Evolutionary conservation across 768 basidiomycete species (phyloP).

Genomic region (Trametes maxima): DNA sequence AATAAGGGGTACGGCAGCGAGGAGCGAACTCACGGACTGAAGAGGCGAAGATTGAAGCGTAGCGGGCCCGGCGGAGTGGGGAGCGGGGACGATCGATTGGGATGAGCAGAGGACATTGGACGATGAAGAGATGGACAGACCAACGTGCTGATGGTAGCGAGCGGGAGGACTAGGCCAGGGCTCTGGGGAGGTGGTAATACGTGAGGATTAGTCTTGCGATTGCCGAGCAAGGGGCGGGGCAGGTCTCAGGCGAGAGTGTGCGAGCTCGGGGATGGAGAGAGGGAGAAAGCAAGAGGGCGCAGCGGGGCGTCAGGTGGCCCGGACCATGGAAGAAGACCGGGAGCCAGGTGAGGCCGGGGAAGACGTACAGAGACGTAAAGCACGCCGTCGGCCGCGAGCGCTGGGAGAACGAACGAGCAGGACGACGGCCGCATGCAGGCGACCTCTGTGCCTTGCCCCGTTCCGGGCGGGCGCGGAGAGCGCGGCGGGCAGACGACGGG

Average conservation of each 20-base stretch:
- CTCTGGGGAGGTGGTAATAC: constrained; percentile 1
- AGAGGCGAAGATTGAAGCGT: neutral
- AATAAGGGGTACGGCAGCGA: neutral
- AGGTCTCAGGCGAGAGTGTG: neutral
- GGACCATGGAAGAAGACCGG: constrained; percentile 5
- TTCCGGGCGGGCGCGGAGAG: no score
- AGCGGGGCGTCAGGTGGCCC: constrained; percentile 4
- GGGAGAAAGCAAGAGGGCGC: neutral
- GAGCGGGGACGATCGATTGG: constrained; percentile 1
- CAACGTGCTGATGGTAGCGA: constrained; percentile 13
- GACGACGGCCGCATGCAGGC: no score
- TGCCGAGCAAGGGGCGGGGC: constrained; percentile 8
- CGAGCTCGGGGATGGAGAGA: neutral
- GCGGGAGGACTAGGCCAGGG: neutral
- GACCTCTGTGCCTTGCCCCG: no score
- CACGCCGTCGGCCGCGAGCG: neutral
- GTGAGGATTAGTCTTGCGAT: constrained; percentile 15
- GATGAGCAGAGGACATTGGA: constrained; percentile 1
- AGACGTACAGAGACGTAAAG: constrained; percentile 21
- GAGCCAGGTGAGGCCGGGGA: neutral
- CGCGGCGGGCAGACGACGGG: neutral
- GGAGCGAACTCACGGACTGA: neutral
- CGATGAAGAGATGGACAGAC: constrained; percentile 2
- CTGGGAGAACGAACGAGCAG: neutral
- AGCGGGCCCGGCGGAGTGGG: neutral